These are phyloP conservation scores for Mrakia gelida DNA, from an alignment of 768 basidiomycete species.

Conservation along the genomic window DNA sequence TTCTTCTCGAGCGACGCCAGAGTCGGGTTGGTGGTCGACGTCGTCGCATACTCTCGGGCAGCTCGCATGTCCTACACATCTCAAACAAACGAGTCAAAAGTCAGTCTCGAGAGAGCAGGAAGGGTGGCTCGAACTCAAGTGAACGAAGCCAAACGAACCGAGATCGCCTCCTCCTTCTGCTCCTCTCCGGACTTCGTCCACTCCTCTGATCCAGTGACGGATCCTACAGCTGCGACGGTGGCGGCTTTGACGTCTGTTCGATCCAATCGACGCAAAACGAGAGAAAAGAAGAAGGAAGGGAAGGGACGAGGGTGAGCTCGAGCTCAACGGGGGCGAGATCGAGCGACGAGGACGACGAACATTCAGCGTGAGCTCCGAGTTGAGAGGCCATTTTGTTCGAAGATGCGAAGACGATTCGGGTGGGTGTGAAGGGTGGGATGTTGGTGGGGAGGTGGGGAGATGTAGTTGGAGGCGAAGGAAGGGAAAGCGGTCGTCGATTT, in stretches of 20 bases:
- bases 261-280: not conserved
- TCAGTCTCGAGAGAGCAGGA: no score
- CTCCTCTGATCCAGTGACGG: slow-evolving; percentile 15
- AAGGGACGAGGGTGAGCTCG: not conserved
- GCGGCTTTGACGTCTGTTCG: slow-evolving; percentile 9
- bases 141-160: not conserved
- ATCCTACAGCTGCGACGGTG: slow-evolving; percentile 4
- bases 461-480: not conserved
- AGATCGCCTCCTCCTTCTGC: slow-evolving; percentile 16
- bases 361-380: slow-evolving; percentile 14
- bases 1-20: slow-evolving; percentile 20
- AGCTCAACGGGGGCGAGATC: not conserved
- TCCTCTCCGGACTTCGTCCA: slow-evolving; percentile 3
- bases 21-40: not conserved
- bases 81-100: not conserved
- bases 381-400: not conserved
- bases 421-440: not conserved
- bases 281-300: not conserved
- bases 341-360: not conserved
- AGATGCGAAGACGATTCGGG: no score
- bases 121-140: not conserved
- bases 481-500: no score
- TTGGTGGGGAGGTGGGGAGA: not conserved
- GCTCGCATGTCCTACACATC: slow-evolving; percentile 13
- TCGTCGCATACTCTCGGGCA: not conserved